These are phyloP conservation scores for Mortierella sp. DNA, from an alignment of 371 early-diverging fungal species.

Conservation along the genomic window DNA sequence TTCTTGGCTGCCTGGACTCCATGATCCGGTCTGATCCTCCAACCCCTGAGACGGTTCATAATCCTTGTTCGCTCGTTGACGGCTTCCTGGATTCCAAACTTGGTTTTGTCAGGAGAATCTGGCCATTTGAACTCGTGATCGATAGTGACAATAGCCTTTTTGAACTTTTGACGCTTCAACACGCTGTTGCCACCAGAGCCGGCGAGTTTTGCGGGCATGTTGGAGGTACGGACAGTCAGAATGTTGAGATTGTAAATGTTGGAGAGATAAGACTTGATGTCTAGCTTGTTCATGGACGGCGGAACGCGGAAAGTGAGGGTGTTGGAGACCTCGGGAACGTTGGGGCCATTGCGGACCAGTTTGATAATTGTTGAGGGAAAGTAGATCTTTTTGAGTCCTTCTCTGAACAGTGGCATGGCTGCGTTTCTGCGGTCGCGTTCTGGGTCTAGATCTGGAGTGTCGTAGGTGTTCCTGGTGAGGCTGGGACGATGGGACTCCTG, in stretches of 20 bases:
- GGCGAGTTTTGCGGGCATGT: conserved; percentile 64
- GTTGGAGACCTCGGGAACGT: conserved; percentile 77
- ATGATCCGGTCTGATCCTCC: conserved; percentile 68
- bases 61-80: conserved; percentile 49
- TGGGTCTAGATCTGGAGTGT: background rate
- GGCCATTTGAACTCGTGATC: conserved; percentile 88
- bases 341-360: conserved; percentile 81
- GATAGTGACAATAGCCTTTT: conserved; percentile 94
- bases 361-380: conserved; percentile 91
- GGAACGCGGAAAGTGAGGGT: conserved; percentile 95
- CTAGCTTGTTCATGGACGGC: conserved; percentile 93
- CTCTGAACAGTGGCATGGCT: conserved; percentile 53
- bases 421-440: background rate
- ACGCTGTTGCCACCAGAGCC: conserved; percentile 62
- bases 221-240: conserved; percentile 92
- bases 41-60: conserved; percentile 77
- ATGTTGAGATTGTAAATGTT: conserved; percentile 88
- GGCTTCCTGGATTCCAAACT: conserved; percentile 67
- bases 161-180: conserved; percentile 70
- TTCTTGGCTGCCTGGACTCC: conserved; percentile 48
- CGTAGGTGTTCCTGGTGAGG: conserved; percentile 5
- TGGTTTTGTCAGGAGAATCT: conserved; percentile 67
- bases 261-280: conserved; percentile 88
- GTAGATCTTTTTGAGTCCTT: conserved; percentile 78
- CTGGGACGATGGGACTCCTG: background rate